These are phyloP conservation scores for Chaetoceros muelleri DNA, from an alignment of 108 stramenopile species.

Conservation along the genomic window DNA sequence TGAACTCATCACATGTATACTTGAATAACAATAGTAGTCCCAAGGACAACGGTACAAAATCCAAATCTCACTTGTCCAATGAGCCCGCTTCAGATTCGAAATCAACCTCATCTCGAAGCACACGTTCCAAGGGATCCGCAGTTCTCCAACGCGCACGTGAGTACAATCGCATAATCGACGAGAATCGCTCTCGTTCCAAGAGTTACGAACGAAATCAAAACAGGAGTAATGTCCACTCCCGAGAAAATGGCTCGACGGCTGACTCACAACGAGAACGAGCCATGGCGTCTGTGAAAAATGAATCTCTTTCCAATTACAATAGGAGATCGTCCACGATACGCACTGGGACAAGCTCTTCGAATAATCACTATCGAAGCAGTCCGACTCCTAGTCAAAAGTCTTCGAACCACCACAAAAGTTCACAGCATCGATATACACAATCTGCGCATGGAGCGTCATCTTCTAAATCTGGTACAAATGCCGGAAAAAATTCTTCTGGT, in stretches of 20 bases:
- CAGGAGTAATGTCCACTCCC: background rate
- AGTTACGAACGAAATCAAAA: slow-evolving; percentile 4
- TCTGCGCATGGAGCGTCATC: no score
- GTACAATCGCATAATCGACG: slow-evolving; percentile 35
- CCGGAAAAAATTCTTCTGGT: background rate
- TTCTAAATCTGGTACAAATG: background rate
- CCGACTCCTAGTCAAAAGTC: background rate
- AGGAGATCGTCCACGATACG: no score
- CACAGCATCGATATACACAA: no score
- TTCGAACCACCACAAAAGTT: no score
- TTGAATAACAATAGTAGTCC: no score
- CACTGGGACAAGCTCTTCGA: no score
- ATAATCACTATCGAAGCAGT: background rate
- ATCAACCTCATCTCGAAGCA: background rate
- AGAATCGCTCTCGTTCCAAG: slow-evolving; percentile 18
- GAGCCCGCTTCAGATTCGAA: background rate
- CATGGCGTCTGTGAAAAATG: slow-evolving; percentile 19
- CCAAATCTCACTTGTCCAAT: no score
- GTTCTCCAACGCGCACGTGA: slow-evolving; percentile 44
- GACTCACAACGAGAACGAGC: slow-evolving; percentile 20
- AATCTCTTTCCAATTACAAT: no score
- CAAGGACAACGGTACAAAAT: no score
- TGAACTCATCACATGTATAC: no score
- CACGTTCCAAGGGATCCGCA: slow-evolving; percentile 34
- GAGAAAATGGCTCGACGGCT: background rate